phyloP scores from a whole-genome alignment of 805 yeast species.

The Kodamaea laetipori region DNA sequence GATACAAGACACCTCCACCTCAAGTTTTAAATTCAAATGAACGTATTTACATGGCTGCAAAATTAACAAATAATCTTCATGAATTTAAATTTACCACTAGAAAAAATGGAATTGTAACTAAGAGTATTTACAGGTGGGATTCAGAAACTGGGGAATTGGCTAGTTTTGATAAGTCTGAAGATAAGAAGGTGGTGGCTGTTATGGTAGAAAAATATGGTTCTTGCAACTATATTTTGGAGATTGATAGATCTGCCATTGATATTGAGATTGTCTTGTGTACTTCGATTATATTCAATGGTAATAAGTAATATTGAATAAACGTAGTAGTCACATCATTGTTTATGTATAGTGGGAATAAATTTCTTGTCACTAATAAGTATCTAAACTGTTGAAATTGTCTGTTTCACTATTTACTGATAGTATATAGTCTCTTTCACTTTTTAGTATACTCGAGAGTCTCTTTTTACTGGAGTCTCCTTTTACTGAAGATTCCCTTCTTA shows the following conservation, averaged over 20 bases:
- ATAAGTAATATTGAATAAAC: slow-evolving; percentile 9
- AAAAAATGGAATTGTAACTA: slow-evolving; percentile 9
- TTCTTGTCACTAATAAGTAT: too few relatives aligned
- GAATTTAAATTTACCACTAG: slow-evolving; percentile 14
- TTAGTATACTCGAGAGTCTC: too few relatives aligned
- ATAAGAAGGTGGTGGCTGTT: slow-evolving; percentile 8
- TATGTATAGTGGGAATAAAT: slow-evolving; percentile 17
- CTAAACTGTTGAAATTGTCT: too few relatives aligned
- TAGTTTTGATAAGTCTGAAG: slow-evolving; percentile 9
- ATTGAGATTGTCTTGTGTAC: slow-evolving; percentile 10
- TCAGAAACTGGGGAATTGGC: slow-evolving; percentile 11
- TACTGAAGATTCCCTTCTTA: too few relatives aligned
- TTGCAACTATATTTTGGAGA: slow-evolving; percentile 10
- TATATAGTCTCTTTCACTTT: too few relatives aligned
- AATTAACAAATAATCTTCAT: slow-evolving; percentile 14
- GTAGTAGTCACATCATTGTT: too few relatives aligned
- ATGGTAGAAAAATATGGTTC: slow-evolving; percentile 7
- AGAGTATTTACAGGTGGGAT: slow-evolving; percentile 13
- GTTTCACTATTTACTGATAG: too few relatives aligned
- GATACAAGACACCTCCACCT: neutral
- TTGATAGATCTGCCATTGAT: slow-evolving; percentile 6
- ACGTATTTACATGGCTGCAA: slow-evolving; percentile 18
- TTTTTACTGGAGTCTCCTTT: too few relatives aligned
- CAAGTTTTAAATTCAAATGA: slow-evolving; percentile 4
- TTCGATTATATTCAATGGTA: slow-evolving; percentile 6